Base-by-base conservation (phyloP, 345 rosid species). In the Lumnitzera littorea region DNA sequence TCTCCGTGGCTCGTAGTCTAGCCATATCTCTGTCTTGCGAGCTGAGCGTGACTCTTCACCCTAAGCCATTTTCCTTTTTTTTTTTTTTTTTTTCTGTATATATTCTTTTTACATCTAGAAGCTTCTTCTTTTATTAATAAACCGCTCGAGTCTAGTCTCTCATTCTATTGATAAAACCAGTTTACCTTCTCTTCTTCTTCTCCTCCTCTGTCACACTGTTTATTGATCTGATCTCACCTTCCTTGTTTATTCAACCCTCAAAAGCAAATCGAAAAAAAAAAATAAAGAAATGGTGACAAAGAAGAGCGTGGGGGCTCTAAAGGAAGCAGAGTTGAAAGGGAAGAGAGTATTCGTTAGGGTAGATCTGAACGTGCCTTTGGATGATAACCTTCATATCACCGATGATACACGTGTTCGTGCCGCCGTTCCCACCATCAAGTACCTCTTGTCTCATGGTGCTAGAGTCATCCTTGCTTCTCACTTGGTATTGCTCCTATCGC, bases 331-430 rank as follows among this genome's bases (percentile, higher is more conserved):
- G 67, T 67, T 84, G 79, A 80, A 80, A 57, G 91, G 91, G n/a
- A 84, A 84, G 78, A 70, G 71, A 58, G 91, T 84, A 53, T 84
- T 84, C 46, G 85, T 80, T 31, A 66, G 83, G 65, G 87, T 82
- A 47, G 83, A 82, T 76, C 87, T 78, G 60, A 82, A 82, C 61
- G 82, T 79, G 60, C 87, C 87, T 17, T 62, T 82, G 67, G 81
- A 76, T 25, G 84, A 82, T 24, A 67, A 51, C 80, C 60, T 57
- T 61, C 67, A 70, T 24, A 79, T 82, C 77, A 82, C 84, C 57
- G 84, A 78, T 63, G 84, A 78, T 60, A 82, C 74, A 53, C 71
- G 82, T 63, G 47, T 82, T 56, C 75, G 82, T 1, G 87, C 87
- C 29, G 81, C 84, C 50, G 81, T 82, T 53, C 87, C 84, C 68